These are phyloP conservation scores for Aspergillus fijiensis DNA, from an alignment of 2,329 filamentous ascomycete species.

Conservation along the genomic window DNA sequence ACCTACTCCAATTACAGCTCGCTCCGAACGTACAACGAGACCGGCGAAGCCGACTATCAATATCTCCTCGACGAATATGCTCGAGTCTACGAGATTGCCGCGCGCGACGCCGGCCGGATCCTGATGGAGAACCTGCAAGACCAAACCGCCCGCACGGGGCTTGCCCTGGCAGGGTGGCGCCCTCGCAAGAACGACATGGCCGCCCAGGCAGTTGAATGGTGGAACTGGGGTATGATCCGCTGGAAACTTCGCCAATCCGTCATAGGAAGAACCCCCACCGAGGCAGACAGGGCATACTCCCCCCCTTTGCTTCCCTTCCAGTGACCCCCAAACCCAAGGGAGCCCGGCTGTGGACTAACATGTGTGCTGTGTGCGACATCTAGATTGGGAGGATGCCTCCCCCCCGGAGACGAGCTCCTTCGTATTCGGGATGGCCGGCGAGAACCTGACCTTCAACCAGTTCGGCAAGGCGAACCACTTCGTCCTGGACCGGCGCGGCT, in stretches of 20 bases:
- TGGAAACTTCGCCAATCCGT: neutral
- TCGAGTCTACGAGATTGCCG: conserved; percentile 46
- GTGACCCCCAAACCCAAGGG: neutral
- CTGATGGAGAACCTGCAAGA: conserved; percentile 62
- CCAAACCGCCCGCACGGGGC: conserved; percentile 57
- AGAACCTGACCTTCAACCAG: conserved; percentile 63
- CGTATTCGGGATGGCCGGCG: conserved; percentile 55
- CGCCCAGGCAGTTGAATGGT: conserved; percentile 63
- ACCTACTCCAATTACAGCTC: conserved; percentile 59
- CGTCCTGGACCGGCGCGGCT: conserved; percentile 62
- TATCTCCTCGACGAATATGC: conserved; percentile 54
- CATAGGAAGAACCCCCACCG: neutral
- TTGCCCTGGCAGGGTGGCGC: conserved; percentile 63
- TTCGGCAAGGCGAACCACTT: conserved; percentile 63
- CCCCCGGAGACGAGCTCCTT: conserved; percentile 58
- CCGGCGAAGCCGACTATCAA: conserved; percentile 54
- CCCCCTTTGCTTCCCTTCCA: neutral
- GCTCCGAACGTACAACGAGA: conserved; percentile 61
- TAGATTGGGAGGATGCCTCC: conserved; percentile 61
- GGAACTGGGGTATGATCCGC: conserved; percentile 42
- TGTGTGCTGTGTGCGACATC: neutral
- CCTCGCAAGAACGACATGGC: conserved; percentile 54
- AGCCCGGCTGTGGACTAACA: neutral
- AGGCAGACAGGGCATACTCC: neutral
- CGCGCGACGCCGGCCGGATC: conserved; percentile 57